Evolutionary conservation across 73 alveolate species (phyloP).

Genomic region (Tetrahymena borealis): DNA sequence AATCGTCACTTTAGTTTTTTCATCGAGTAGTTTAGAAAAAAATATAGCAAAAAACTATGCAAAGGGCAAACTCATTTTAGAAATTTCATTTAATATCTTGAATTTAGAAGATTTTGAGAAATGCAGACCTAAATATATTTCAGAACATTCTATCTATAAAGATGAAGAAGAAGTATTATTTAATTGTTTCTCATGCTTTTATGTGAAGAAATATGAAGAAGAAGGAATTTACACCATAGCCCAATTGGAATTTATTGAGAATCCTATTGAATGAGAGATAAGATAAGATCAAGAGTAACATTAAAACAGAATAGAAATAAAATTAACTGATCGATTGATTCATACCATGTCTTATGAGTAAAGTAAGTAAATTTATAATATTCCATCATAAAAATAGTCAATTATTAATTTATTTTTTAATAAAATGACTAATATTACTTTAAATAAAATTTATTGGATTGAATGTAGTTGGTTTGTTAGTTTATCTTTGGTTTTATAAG

Average conservation of each 20-base stretch:
- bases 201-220: background rate
- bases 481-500: too few species aligned
- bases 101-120: background rate
- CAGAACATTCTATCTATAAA: background rate
- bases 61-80: background rate
- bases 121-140: background rate
- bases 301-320: too few species aligned
- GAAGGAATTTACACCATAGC: background rate
- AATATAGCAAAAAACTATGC: background rate
- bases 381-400: too few species aligned
- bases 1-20: background rate
- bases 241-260: background rate
- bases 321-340: too few species aligned
- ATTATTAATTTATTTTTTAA: too few species aligned
- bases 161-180: background rate
- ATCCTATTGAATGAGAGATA: too few species aligned
- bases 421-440: too few species aligned
- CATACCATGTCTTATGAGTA: too few species aligned
- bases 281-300: too few species aligned
- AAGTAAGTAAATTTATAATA: too few species aligned
- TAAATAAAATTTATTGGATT: too few species aligned
- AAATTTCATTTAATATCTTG: background rate
- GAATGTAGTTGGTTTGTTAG: too few species aligned
- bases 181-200: background rate
- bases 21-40: background rate